Base-by-base conservation (phyloP, 371 early-diverging fungal species). In the Syncephalis plumigaleata region DNA sequence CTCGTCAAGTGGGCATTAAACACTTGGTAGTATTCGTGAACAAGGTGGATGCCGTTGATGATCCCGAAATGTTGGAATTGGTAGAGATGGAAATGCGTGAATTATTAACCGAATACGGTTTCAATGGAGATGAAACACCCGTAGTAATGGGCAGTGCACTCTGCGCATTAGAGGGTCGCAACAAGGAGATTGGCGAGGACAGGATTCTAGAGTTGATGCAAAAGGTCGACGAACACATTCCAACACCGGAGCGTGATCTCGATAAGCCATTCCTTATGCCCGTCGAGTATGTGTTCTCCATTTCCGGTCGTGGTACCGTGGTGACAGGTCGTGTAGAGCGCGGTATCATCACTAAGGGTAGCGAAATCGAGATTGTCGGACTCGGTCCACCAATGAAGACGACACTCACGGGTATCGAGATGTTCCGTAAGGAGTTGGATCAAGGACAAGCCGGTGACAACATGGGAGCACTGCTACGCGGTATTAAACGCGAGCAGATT, bases 261-360 rank as follows among this genome's bases (percentile, higher is more conserved):
- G 93, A 93, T 59, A 94, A 93, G 75, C 98, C 98, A 42, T 94
- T 99, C 79, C 79, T 98, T 73, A 88, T 98, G 88, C 92, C 94
- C 37, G 72, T 96, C 57, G 93, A 94, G 73, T 79, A 93, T 62
- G 87, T 96, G 36, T 96, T 90, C 73, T 91, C 92, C 22, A 98
- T 98, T 61, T 82, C 93, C 60, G 99, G 99, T 52, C 91, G 97
- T 68, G 99, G 99, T 59, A 95, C 91, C 39, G 98, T 99, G 18
- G 85, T 81, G 48, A 96, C 98, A 39, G 99, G 99, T 48, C 77
- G 95, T 64, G 95, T 98, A 26, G 97, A 96, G 66, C 84, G 94
- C 61, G 99, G 99, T 50, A 71, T 73, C 47, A 74, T 95, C 62
- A 73, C 59, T 55, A 96, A 93, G 80, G 94, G 93, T 59, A 71